Base-by-base conservation (phyloP, 2,329 filamentous ascomycete genomes). In the Botrytis paeoniae region DNA sequence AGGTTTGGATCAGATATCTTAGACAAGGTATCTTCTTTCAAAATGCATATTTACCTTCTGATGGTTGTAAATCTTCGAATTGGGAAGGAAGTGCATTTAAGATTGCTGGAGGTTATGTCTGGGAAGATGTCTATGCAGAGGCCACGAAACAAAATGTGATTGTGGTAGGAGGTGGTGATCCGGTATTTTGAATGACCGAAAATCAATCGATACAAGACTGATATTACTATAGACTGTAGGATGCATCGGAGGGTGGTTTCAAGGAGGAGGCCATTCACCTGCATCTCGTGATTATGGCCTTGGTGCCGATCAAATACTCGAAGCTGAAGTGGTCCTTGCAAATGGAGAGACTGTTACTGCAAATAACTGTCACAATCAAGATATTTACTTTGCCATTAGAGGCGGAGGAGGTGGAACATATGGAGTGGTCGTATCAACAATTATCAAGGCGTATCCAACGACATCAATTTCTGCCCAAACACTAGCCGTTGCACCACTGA, bases 1-100 rank as follows among this genome's bases (percentile, higher is more conserved):
- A 82, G 69, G 79, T 82, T 29, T 88, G 86, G 87, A 83, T 83
- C 0, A 85, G 86, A 64, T 79, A 86, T 74, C 79, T 88, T 60
- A 83, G 83, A 35, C 68, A 68, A 39, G 75, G 75, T 8, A 74
- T 76, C 35, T 57, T 43, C 20, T 76, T 76, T 35, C 70, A 76
- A 75, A 78, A 79, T 39, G 73, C 74, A 35, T 78, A 78, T 69
- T 45, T 65, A 29, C 73, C 79, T 32, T 73, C 74, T 25, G 63
- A 73, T n/a, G 35, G 63, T 3, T 82, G 81, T 74, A 41, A 61
- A 7, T 72, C 74, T 39, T 80, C 80, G 0, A 71, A 74, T 22
- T 83, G 81, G 79, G 80, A 72, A 4, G 82, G 81, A 20, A 76
- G 78, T n/a, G 81, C 80, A 12, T 78, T 83, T n/a, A 79, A 77